Conservation (phyloP, 352 stramenopile genomes). For the Phytophthora vignae region DNA sequence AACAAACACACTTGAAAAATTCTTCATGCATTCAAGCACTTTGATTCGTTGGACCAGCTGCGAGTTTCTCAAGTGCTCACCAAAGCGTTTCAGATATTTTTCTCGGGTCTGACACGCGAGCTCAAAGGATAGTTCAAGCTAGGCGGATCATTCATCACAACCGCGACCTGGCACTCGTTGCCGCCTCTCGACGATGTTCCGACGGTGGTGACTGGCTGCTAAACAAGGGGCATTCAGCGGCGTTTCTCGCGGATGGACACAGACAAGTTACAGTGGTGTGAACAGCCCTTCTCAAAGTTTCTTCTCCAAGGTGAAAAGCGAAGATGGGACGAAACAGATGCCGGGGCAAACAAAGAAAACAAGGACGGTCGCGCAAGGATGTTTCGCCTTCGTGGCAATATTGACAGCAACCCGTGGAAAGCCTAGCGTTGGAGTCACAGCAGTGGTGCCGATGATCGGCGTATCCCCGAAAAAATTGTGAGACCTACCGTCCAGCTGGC, state of each 20-base stretch:
- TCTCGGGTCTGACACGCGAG: neutral
- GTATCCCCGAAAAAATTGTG: conserved; percentile 23
- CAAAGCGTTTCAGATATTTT: neutral
- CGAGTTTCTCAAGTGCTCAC: no score
- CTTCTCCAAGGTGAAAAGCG: conserved; percentile 10
- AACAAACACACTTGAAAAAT: no score
- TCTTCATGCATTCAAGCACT: no score
- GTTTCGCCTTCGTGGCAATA: conserved; percentile 6
- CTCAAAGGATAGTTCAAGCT: conserved; percentile 15
- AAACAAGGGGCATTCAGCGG: no score
- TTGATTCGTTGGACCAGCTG: no score
- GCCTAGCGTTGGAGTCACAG: conserved; percentile 1
- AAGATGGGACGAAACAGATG: conserved; percentile 11
- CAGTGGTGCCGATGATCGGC: conserved; percentile 3
- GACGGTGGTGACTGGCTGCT: neutral
- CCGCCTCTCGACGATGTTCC: conserved; percentile 7
- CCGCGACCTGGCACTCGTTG: conserved; percentile 1
- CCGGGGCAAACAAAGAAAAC: conserved; percentile 9
- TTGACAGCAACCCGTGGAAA: conserved; percentile 20
- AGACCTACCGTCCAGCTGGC: conserved; percentile 32
- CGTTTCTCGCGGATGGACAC: no score
- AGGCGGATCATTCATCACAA: conserved; percentile 7
- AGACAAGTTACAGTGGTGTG: neutral
- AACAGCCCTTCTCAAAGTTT: conserved; percentile 9
- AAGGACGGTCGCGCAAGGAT: conserved; percentile 10